Base-by-base conservation (phyloP, 2,329 filamentous ascomycete genomes). In the Pseudofabraea citricarpa region DNA sequence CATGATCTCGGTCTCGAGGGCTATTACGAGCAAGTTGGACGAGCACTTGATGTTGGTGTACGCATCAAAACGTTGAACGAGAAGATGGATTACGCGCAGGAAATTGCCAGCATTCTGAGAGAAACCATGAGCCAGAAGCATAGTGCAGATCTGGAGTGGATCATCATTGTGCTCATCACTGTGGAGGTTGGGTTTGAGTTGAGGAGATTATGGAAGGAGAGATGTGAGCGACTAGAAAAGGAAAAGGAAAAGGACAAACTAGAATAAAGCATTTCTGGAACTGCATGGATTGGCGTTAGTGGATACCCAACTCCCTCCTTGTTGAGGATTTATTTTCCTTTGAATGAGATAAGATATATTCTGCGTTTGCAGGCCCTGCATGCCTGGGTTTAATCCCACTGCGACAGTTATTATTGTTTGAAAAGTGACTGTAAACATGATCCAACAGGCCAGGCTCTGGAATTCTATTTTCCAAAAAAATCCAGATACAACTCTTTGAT, bases 61-160 rank as follows among this genome's bases (percentile, higher is more conserved):
- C 79, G 93, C 40, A 97, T 97, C 67, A 87, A 87, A 57, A 83
- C 88, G 15, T 68, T 97, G 54, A 98, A 98, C 63, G 88, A 95
- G 68, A 95, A 95, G 70, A 94, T 98, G 79, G 91, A 95, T 59
- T 97, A 98, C 63, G 93, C 91, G 1, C 87, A 93, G 59, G 91
- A 97, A 64, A 96, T 96, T 62, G 90, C 93, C 6, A 87, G 75
- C 41, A 90, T 97, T 13, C 68, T 97, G 48, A 75, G 93, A 45
- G 89, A 96, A 64, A 83, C 90, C 61, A 74, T 94, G 43, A 94
- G 87, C 60, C 90, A 97, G 71, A 89, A 88, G 62, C 90, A 97
- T 60, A 86, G 88, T 13, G 80, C 90, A 22, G 75, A 88, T 43
- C 73, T 98, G 9, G 93, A 97, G 68, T 91, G 88, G 85, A 94